Conservation (phyloP, 495 filamentous ascomycete species). For the Parmelia sp. region DNA sequence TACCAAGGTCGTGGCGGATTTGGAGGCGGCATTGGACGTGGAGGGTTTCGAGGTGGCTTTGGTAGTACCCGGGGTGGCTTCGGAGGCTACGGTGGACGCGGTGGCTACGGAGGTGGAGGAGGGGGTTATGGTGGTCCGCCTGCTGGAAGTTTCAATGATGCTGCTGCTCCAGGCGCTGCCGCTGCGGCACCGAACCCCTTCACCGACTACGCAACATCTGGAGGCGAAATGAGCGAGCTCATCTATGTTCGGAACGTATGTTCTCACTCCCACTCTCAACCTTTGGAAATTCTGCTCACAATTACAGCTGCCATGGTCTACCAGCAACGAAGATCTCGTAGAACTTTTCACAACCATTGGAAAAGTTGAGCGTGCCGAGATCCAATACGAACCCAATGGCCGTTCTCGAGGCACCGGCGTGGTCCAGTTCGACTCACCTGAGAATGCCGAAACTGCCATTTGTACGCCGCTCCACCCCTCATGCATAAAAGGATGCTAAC, state of each 20-base stretch:
- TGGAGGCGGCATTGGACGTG: constrained; percentile 39
- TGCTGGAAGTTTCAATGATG: constrained; percentile 33
- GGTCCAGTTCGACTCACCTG: constrained; percentile 77
- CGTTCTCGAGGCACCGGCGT: constrained; percentile 93
- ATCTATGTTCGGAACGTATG: constrained; percentile 98
- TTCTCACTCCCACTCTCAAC: constrained; percentile 19
- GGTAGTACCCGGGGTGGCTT: constrained; percentile 46
- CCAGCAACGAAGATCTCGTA: constrained; percentile 92
- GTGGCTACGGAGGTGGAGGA: constrained; percentile 26
- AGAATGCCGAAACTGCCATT: constrained; percentile 88
- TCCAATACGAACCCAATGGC: constrained; percentile 95
- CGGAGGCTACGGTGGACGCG: constrained; percentile 43
- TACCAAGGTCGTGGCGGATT: constrained; percentile 44
- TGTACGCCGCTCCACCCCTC: constrained; percentile 39
- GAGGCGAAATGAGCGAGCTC: constrained; percentile 70
- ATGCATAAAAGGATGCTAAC: constrained; percentile 18
- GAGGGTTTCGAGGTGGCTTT: constrained; percentile 52
- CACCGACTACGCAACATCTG: constrained; percentile 86
- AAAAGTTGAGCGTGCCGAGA: constrained; percentile 95
- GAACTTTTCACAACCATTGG: constrained; percentile 97
- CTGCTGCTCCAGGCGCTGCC: constrained; percentile 33
- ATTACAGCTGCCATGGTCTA: constrained; percentile 89
- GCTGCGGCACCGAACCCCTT: constrained; percentile 78
- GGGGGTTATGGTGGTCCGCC: constrained; percentile 38
- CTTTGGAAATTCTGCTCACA: constrained; percentile 9